Percentiles rank a stretch among this genome's conserved stretches.
Evolutionary conservation across 495 filamentous ascomycete genomes (phyloP).

Genomic region (Podospora anserina): DNA sequence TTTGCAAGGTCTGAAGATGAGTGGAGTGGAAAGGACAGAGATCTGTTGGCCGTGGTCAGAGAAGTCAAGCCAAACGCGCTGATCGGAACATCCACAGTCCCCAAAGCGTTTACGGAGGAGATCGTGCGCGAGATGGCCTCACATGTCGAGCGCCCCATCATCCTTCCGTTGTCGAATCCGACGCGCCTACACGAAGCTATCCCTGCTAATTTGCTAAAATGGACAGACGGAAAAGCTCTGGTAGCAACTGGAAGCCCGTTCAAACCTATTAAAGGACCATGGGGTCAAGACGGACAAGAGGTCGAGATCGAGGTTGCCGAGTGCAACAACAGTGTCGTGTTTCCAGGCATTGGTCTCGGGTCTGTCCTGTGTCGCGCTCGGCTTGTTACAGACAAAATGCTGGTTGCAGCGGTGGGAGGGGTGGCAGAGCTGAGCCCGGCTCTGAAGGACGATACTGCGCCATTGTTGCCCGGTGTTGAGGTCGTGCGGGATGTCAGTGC

Average conservation of each 20-base stretch:
- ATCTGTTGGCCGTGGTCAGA: constrained; percentile 65
- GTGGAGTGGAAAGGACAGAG: constrained; percentile 56
- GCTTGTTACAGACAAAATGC: constrained; percentile 70
- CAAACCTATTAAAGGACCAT: constrained; percentile 63
- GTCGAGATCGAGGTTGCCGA: constrained; percentile 67
- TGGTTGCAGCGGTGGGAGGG: constrained; percentile 73
- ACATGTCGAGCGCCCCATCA: constrained; percentile 70
- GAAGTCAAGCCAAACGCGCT: constrained; percentile 76
- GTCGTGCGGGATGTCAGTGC: constrained; percentile 74
- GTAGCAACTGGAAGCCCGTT: constrained; percentile 86
- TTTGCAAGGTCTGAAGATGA: constrained; percentile 65
- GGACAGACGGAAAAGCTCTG: constrained; percentile 76
- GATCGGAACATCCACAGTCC: constrained; percentile 79
- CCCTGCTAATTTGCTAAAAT: constrained; percentile 71
- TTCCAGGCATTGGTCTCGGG: constrained; percentile 83
- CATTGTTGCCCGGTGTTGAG: constrained; percentile 72
- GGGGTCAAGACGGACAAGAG: constrained; percentile 53
- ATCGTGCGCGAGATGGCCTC: constrained; percentile 75
- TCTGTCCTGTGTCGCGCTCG: constrained; percentile 63
- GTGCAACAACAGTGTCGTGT: constrained; percentile 88
- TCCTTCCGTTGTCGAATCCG: constrained; percentile 84
- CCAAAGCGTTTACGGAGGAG: constrained; percentile 73
- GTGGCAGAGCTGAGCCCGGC: constrained; percentile 70
- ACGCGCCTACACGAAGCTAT: constrained; percentile 80
- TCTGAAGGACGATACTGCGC: constrained; percentile 44